Base-by-base conservation (phyloP, 1,284 basidiomycete genomes). In the Naganishia sp. region DNA sequence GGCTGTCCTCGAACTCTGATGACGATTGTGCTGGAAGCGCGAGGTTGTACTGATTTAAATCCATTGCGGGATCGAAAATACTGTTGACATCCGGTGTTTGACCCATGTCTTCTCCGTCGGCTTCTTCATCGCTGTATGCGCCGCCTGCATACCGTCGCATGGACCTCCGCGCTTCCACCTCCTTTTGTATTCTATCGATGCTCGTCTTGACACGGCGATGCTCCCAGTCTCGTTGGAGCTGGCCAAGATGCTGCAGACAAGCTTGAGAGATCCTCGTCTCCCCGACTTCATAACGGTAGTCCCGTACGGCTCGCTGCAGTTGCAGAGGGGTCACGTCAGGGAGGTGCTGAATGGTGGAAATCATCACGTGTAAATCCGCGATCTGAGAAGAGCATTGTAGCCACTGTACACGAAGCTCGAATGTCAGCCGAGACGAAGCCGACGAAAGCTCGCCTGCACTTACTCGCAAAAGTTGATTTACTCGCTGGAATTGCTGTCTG, bases 191-290 rank as follows among this genome's bases (percentile, higher is more conserved):
- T 6, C 87, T 87, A 74, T 90, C 87, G 6, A 91, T 88, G 4
- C 89, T 89, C 25, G 89, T 81, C 73, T 90, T 90, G 41, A 94
- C 86, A 32, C 91, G 83, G 76, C 90, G 88, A 66, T 90, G 83
- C 79, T 96, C 93, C 95, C 95, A 98, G 75, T 98, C 94, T 73
- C 91, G 91, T 78, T 96, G 93, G 13, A 97, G 81, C 73, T 97
- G 94, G 4, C 87, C 89, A 31, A 99, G 85, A 75, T 98, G 98
- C 80, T 96, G 92, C 54, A 86, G 81, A 74, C 94, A 98, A 76
- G 99, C 95, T 28, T 96, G 92, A 6, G 88, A 89, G 91, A 99
- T 96, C 68, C 85, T 85, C 2, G 86, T 84, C 80, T 99, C 95
- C 74, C 90, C 90, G 57, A 97, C 89, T 80, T 98, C 94, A 76